Base-by-base conservation (phyloP, 305 asterid genomes). In the Petunia hybrid region DNA sequence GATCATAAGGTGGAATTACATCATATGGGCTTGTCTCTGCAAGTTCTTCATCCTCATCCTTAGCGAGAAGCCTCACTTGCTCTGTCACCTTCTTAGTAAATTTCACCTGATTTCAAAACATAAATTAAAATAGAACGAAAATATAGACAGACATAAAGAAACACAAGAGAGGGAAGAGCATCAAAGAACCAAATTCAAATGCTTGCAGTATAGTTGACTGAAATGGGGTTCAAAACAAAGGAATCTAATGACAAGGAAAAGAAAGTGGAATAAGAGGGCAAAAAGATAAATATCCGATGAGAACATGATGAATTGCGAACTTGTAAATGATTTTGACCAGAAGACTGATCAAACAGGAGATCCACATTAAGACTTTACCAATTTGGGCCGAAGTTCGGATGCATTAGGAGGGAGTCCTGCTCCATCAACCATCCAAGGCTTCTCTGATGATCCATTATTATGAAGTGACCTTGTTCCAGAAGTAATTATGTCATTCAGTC, bases 381-480 rank as follows among this genome's bases (percentile, higher is more conserved):
- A 78, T 84, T 89, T 59, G 43, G 84, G 89, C 67, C 93, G 91
- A 81, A 95, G 99, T 86, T 92, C 87, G 77, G 90, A 87, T 74
- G 99, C 93, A 82, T 93, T 84, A 53, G 91, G 86, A 80, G 98
- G 97, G 86, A 95, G 91, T 74, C 99, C 99, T 71, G 90, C 90
- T 82, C 99, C 99, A 87, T 95, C 99, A 51, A 90, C 91, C 97
- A 95, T 90, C 99, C 99, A 95, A 76, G 97, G 93, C 84, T 88
- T 89, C 73, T 88, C 97, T 8, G 92, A 86, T 73, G 71, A 63
- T 79, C 81, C 85, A 86, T 66, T 86, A 77, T 79, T 78, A 63
- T 77, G 86, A 70, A 55, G 78, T 8, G 77, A 61, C 85, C 85
- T 88, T 76, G 82, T 66, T 83, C 84, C 92, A 73, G 97, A 90